Percentiles rank a stretch among this genome's conserved stretches.
Conservation (phyloP, 2,329 filamentous ascomycete genomes). For the Ilyonectria destructans region DNA sequence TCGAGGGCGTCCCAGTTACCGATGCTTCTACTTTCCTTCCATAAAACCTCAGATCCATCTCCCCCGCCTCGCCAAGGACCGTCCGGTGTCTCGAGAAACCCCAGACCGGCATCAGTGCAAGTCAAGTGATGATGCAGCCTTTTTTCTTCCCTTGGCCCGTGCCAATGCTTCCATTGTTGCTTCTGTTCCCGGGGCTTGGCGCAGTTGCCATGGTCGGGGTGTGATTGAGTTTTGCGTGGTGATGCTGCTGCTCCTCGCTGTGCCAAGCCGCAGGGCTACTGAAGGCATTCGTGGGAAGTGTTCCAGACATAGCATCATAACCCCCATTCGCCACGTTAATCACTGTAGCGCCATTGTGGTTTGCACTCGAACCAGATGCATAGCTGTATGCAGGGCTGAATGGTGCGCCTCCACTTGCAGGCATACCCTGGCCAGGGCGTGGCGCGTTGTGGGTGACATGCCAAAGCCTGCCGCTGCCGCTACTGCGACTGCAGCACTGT, state of each 20-base stretch:
- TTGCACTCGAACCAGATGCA: conserved; percentile 51
- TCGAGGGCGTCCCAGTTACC: not conserved
- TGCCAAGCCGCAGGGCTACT: conserved; percentile 69
- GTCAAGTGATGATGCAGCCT: not conserved
- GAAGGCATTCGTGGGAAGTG: conserved; percentile 68
- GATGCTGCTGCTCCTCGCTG: conserved; percentile 53
- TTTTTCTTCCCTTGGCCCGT: conserved; percentile 75
- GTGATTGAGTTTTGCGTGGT: conserved; percentile 41
- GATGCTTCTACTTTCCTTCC: no score
- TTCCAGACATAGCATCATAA: conserved; percentile 75
- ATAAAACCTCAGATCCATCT: not conserved
- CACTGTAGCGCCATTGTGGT: conserved; percentile 47
- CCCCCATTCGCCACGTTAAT: conserved; percentile 54
- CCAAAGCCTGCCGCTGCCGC: conserved; percentile 58
- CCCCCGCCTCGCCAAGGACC: not conserved
- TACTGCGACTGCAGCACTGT: conserved; percentile 54
- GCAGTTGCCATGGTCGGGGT: conserved; percentile 42
- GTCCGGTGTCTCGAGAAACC: no score
- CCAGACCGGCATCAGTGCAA: not conserved
- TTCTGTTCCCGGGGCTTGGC: conserved; percentile 64
- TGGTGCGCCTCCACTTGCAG: conserved; percentile 51
- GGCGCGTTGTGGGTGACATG: conserved; percentile 43
- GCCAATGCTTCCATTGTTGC: conserved; percentile 66
- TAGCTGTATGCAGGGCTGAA: conserved; percentile 64
- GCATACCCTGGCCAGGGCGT: conserved; percentile 48